Base-by-base conservation (phyloP, 1,284 basidiomycete genomes). In the Chalciporus piperatoides region DNA sequence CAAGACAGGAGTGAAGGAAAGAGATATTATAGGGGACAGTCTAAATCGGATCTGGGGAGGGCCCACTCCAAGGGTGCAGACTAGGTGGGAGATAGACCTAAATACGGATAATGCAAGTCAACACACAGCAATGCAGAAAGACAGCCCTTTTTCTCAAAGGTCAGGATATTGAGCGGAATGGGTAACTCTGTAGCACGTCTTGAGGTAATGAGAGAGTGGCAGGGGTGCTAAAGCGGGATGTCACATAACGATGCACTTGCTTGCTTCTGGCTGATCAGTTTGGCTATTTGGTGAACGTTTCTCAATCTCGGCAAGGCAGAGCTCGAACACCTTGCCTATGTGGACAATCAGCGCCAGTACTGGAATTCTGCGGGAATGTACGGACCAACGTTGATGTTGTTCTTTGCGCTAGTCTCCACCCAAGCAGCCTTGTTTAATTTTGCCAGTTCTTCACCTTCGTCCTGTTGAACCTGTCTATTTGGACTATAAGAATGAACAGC, bases 381-480 rank as follows among this genome's bases (percentile, higher is more conserved):
- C 92, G 71, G 61, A 93, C 92, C 80, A 58, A 97, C 88, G 70
- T 97, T 96, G 68, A 84, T 71, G 58, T 94, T 92, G 58, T 84
- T 80, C 75, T 92, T 92, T 38, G 94, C 92, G 59, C 89, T 92
- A 7, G 91, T 89, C 70, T 97, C 94, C 49, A 94, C 76, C 72
- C 86, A 96, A 14, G 85, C 86, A 5, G 90, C 86, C 44, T 82
- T 79, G 54, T 87, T 81, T 50, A 75, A 72, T 60, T 80, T 78
- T 15, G 92, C 93, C 44, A 96, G 75, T 44, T 81, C 79, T 64
- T 90, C 75, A 9, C 85, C 93, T 67, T 95, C 90, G 23, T 79
- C 74, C 2, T 75, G 68, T 46, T 82, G 77, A 21, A 97, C 91
- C 71, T 92, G 85, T 67, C 92, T 90, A 52, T 57, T 57, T 48